Percentiles rank a stretch among this genome's conserved stretches.
phyloP scores from a whole-genome alignment of 169 alveolate species.

The Cryptosporidium felis region DNA sequence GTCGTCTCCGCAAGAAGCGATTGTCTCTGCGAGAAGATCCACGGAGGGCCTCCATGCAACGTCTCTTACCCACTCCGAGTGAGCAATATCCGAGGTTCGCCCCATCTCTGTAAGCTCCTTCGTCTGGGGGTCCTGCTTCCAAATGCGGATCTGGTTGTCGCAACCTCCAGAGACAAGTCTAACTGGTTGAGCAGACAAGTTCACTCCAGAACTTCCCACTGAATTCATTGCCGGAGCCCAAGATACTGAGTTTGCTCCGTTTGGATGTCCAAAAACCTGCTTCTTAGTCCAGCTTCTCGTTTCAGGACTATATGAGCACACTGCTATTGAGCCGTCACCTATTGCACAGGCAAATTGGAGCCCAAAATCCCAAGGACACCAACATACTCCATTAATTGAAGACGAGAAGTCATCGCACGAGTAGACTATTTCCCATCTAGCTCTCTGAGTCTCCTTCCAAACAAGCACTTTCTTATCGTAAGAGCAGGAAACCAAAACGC shows the following conservation, averaged over 20 bases:
- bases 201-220: constrained; percentile 60
- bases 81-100: constrained; percentile 76
- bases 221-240: constrained; percentile 83
- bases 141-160: constrained; percentile 83
- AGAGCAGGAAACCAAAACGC: constrained; percentile 86
- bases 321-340: constrained; percentile 78
- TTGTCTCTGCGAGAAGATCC: constrained; percentile 74
- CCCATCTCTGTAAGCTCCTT: constrained; percentile 73
- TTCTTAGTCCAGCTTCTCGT: constrained; percentile 78
- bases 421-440: constrained; percentile 79
- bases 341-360: constrained; percentile 82
- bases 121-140: constrained; percentile 80
- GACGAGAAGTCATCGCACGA: constrained; percentile 78
- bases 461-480: constrained; percentile 85
- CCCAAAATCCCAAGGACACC: constrained; percentile 87
- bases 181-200: constrained; percentile 69
- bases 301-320: constrained; percentile 73
- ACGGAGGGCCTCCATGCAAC: constrained; percentile 88
- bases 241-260: constrained; percentile 81
- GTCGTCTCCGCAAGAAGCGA: constrained; percentile 85
- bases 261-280: constrained; percentile 80
- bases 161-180: constrained; percentile 87
- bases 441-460: constrained; percentile 81
- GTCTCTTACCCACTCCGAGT: constrained; percentile 87
- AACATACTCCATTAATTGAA: constrained; percentile 80